Conservation (phyloP, 345 rosid genomes). For the Eucalyptus sp. region DNA sequence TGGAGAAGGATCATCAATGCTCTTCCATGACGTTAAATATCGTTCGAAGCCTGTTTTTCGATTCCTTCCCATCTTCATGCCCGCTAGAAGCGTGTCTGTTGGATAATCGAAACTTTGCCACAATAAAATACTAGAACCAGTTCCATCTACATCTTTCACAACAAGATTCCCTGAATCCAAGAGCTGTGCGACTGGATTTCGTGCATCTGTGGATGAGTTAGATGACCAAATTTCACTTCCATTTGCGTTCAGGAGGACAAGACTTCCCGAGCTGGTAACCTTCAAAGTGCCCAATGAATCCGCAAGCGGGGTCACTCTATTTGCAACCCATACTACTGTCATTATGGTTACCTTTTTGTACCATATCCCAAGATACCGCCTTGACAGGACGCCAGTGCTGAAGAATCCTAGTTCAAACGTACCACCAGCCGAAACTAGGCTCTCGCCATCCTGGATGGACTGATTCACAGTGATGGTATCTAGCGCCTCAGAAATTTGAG, state of each 20-base stretch:
- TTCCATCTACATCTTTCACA: constrained; percentile 1
- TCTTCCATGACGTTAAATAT: constrained; percentile 31
- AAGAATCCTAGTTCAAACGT: constrained; percentile 11
- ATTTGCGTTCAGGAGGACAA: background rate
- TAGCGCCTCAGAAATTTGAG: background rate
- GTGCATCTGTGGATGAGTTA: background rate
- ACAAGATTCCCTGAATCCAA: constrained; percentile 24
- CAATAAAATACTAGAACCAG: background rate
- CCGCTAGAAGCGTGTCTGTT: constrained; percentile 23
- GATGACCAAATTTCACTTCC: background rate
- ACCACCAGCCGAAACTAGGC: background rate
- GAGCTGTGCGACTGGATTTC: background rate
- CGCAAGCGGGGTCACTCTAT: background rate
- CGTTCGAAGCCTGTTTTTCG: constrained; percentile 6
- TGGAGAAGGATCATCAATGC: constrained; percentile 21
- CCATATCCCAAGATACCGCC: constrained; percentile 4
- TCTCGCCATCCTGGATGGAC: background rate
- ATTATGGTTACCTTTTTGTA: background rate
- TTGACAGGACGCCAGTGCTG: background rate
- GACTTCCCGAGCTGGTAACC: background rate
- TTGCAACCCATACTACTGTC: constrained; percentile 8
- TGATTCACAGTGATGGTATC: background rate
- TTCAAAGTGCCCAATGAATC: background rate
- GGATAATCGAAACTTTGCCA: constrained; percentile 63
- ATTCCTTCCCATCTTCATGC: constrained; percentile 37